Evolutionary conservation across 2,329 filamentous ascomycete species (phyloP).

Genomic region (Aspergillus hiratsukae): DNA sequence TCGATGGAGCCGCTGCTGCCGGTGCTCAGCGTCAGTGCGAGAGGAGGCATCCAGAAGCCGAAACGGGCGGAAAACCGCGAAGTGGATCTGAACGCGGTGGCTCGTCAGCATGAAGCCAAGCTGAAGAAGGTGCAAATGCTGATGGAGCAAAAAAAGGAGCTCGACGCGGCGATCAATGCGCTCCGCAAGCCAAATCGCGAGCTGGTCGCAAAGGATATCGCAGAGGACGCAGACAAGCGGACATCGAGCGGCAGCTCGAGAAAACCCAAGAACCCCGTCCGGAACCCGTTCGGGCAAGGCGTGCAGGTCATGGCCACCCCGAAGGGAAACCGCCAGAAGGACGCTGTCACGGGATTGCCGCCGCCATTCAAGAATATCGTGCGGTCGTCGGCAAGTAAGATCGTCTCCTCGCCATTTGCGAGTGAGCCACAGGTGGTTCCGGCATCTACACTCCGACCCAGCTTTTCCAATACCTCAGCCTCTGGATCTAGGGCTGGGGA

Average conservation of each 20-base stretch:
- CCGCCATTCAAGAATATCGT: slow-evolving; percentile 23
- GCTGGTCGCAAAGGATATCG: slow-evolving; percentile 43
- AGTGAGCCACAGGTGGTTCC: slow-evolving; percentile 30
- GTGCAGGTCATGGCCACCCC: slow-evolving; percentile 50
- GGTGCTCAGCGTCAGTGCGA: slow-evolving; percentile 31
- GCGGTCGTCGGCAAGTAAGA: slow-evolving; percentile 27
- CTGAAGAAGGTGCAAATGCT: slow-evolving; percentile 43
- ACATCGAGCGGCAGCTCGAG: slow-evolving; percentile 29
- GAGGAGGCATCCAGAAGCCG: slow-evolving; percentile 43
- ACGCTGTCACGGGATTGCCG: slow-evolving; percentile 23
- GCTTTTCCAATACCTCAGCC: slow-evolving; percentile 19
- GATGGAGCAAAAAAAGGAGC: slow-evolving; percentile 44
- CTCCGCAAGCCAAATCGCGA: slow-evolving; percentile 46
- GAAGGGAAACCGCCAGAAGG: slow-evolving; percentile 33
- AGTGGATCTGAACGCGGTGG: slow-evolving; percentile 44
- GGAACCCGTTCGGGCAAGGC: slow-evolving; percentile 38
- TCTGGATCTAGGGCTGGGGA: slow-evolving; percentile 1
- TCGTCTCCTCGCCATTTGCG: slow-evolving; percentile 22
- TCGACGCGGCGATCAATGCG: slow-evolving; percentile 45
- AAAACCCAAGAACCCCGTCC: slow-evolving; percentile 39
- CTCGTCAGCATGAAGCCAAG: slow-evolving; percentile 43
- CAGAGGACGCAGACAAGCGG: slow-evolving; percentile 37
- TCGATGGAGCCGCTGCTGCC: slow-evolving; percentile 39
- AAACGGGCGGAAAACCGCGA: slow-evolving; percentile 46
- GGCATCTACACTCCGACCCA: slow-evolving; percentile 27